These are phyloP conservation scores for Penicillium capsulatum DNA, from an alignment of 2,329 filamentous ascomycete genomes.

Conservation along the genomic window DNA sequence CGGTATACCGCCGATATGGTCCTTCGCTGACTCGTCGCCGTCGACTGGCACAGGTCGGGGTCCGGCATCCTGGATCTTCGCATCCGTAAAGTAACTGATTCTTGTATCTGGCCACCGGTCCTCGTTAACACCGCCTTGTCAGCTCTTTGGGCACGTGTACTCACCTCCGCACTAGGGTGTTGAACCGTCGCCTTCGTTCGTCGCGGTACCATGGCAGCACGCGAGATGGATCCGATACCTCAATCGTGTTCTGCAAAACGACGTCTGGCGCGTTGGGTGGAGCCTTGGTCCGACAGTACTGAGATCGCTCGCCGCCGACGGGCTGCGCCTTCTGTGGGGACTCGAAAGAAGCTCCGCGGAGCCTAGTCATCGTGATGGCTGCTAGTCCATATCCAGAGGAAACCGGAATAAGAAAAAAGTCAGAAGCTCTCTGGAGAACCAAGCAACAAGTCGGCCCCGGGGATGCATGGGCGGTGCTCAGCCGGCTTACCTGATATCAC, in stretches of 20 bases:
- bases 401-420: neutral
- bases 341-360: conserved; percentile 39
- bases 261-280: conserved; percentile 39
- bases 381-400: conserved; percentile 26
- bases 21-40: conserved; percentile 63
- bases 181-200: conserved; percentile 44
- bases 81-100: conserved; percentile 80
- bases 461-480: conserved; percentile 1
- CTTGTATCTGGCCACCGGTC: conserved; percentile 57
- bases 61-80: conserved; percentile 62
- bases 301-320: conserved; percentile 26
- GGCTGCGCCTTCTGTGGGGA: conserved; percentile 27
- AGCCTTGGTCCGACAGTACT: conserved; percentile 37
- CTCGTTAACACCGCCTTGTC: conserved; percentile 5
- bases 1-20: conserved; percentile 73
- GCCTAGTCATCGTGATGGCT: conserved; percentile 38
- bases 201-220: conserved; percentile 39
- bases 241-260: conserved; percentile 38
- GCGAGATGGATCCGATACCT: conserved; percentile 35
- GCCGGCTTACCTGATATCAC: conserved; percentile 25
- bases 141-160: conserved; percentile 22
- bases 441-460: neutral
- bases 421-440: neutral
- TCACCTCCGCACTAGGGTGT: conserved; percentile 64
- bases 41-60: conserved; percentile 75